Percentiles rank a stretch among this genome's conserved stretches.
phyloP scores from a whole-genome alignment of 2,329 filamentous ascomycete genomes.

The Venturia aucupariae region DNA sequence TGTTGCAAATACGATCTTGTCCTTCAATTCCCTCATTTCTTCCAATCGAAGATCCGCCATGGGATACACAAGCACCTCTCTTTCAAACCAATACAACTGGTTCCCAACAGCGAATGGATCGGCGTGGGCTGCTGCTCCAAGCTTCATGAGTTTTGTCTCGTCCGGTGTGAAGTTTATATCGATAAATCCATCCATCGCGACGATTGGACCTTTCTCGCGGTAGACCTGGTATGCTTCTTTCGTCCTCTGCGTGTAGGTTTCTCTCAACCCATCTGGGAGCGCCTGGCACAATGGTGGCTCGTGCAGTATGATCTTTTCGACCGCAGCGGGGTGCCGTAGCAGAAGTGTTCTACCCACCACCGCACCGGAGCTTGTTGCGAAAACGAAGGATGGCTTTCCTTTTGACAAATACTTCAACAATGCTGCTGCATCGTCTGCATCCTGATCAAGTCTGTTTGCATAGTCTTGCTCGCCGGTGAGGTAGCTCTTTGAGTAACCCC shows the following conservation, averaged over 20 bases:
- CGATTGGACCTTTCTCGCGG: slow-evolving; percentile 15
- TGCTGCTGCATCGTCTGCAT: slow-evolving; percentile 24
- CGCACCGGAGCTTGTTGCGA: slow-evolving; percentile 19
- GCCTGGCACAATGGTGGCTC: slow-evolving; percentile 17
- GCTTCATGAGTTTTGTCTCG: slow-evolving; percentile 1
- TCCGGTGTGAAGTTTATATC: slow-evolving; percentile 4
- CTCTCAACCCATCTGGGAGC: slow-evolving; percentile 13
- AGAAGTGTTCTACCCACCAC: slow-evolving; percentile 17
- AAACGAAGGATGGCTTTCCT: slow-evolving; percentile 14
- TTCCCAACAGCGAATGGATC: slow-evolving; percentile 13
- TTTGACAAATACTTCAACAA: slow-evolving; percentile 17
- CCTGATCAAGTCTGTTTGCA: slow-evolving; percentile 21
- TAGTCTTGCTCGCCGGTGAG: slow-evolving; percentile 21
- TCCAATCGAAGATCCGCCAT: slow-evolving; percentile 13
- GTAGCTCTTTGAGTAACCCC: slow-evolving; percentile 20
- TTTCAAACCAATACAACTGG: slow-evolving; percentile 18
- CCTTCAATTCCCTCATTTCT: slow-evolving; percentile 9
- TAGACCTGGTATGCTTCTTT: slow-evolving; percentile 16
- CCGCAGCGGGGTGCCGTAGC: slow-evolving; percentile 8
- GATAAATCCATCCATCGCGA: slow-evolving; percentile 16
- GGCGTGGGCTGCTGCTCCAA: neutral
- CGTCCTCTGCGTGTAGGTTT: slow-evolving; percentile 3
- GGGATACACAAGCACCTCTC: slow-evolving; percentile 17
- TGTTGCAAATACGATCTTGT: slow-evolving; percentile 16
- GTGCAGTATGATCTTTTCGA: slow-evolving; percentile 17